Conservation (phyloP, 164 flowering plant genomes). For the Vitis rupestris region DNA sequence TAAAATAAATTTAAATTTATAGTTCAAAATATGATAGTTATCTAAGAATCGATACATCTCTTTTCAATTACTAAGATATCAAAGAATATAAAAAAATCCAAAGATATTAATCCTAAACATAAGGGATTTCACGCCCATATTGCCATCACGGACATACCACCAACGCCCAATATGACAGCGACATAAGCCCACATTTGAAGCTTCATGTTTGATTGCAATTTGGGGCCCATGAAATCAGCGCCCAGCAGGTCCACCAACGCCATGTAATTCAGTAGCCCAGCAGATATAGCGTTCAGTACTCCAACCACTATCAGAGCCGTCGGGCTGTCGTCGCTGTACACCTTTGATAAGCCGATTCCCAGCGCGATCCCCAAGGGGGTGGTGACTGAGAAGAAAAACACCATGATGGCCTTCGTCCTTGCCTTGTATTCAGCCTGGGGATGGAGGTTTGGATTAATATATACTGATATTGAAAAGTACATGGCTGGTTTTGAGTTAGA, state of each 20-base stretch:
- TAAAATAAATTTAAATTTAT: too few relatives aligned
- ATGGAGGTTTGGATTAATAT: neutral
- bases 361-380: constrained; percentile 52
- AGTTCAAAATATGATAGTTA: too few relatives aligned
- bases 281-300: constrained; percentile 43
- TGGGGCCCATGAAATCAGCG: constrained; percentile 54
- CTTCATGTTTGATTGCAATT: constrained; percentile 37
- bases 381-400: constrained; percentile 53
- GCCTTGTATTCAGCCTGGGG: constrained; percentile 43
- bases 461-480: neutral
- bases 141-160: constrained; percentile 59
- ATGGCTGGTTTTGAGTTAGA: too few relatives aligned
- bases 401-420: constrained; percentile 40
- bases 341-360: constrained; percentile 43
- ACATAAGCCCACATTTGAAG: constrained; percentile 40
- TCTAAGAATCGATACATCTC: too few relatives aligned
- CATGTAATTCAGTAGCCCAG: constrained; percentile 49
- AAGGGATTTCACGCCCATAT: constrained; percentile 34
- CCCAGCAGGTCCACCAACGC: constrained; percentile 58
- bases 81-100: too few relatives aligned
- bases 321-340: constrained; percentile 44
- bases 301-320: constrained; percentile 46
- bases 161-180: constrained; percentile 53
- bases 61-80: too few relatives aligned
- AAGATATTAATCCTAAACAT: too few relatives aligned